Evolutionary conservation across 2,329 filamentous ascomycete species (phyloP), one percentile per base, ranked within the genome.

Genomic region (Hypoxylon sp.): DNA sequence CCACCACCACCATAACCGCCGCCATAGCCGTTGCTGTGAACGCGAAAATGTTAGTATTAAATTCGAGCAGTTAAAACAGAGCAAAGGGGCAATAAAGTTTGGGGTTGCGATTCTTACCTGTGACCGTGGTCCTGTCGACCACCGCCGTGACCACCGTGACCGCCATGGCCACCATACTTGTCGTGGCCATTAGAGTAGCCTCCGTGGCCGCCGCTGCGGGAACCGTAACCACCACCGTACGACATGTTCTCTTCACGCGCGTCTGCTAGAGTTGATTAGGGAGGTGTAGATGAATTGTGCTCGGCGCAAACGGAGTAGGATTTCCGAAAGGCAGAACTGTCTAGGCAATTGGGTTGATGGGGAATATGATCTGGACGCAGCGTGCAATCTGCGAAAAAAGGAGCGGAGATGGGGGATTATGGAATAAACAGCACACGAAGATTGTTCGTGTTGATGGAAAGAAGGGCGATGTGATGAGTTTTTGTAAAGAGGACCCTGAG

Each of bases 161-260:
- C 76, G 55, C 73, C 42, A 59, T 14, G 13, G 20, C 58, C 48
- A 25, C 66, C 69, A 27, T 78, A 73, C 59, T 72, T 67, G 33
- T 76, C 70, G 44, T 71, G 44, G 48, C 69, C 58, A 14, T 74
- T 70, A 55, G 75, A 70, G 48, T 75, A 72, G 40, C 77, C 74
- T 51, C 82, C 82, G 73, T 81, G 74, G 17, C 42, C 74, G 61
- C 86, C 82, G 72, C 54, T 60, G 22, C 85, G 84, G 70, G 84
- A 81, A 72, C 82, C 80, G 72, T 78, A 79, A 72, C 83, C 80
- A 63, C 85, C 86, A 77, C 89, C 86, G 88, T 93, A 92, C 82
- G 91, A 92, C 91, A 93, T 93, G 79, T 78, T 76, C 68, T 69
- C 68, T 66, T 69, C 40, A 50, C 13, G 58, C 62, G 8, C 49